These are phyloP conservation scores for Aspergillus homomorphus DNA, from an alignment of 495 filamentous ascomycete genomes.

Conservation along the genomic window DNA sequence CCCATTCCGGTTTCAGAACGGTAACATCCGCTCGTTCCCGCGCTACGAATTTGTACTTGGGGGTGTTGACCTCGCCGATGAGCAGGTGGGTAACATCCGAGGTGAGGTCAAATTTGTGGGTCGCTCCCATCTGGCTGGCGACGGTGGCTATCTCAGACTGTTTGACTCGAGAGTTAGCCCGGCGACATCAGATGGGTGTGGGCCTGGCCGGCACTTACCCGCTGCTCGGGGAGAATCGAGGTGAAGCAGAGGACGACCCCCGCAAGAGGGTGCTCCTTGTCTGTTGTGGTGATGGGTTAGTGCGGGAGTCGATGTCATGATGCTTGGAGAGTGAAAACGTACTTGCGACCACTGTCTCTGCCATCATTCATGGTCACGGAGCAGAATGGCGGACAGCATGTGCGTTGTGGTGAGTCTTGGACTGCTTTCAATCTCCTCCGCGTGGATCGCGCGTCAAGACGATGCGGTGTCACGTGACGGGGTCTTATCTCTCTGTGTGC, in stretches of 20 bases:
- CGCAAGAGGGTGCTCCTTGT: conserved; percentile 63
- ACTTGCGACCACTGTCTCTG: conserved; percentile 37
- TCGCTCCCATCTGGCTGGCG: conserved; percentile 79
- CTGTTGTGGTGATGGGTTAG: conserved; percentile 23
- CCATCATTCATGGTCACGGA: conserved; percentile 44
- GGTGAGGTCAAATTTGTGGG: conserved; percentile 86
- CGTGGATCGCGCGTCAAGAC: conserved; percentile 2
- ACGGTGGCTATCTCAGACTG: conserved; percentile 68
- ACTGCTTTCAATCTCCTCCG: not conserved
- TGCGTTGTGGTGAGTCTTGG: not conserved
- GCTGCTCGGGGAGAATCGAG: conserved; percentile 72
- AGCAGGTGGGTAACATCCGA: conserved; percentile 93
- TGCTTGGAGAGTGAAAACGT: conserved; percentile 13
- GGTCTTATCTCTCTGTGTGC: not conserved
- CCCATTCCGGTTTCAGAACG: conserved; percentile 74
- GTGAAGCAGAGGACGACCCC: conserved; percentile 92
- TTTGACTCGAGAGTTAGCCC: conserved; percentile 18
- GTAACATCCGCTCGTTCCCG: conserved; percentile 81
- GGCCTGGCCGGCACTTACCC: conserved; percentile 37
- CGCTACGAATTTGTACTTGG: conserved; percentile 94
- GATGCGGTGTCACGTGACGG: conserved; percentile 1
- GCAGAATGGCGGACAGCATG: conserved; percentile 6
- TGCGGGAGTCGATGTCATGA: too few relatives aligned
- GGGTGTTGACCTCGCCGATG: conserved; percentile 79
- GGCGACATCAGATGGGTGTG: too few relatives aligned